phyloP scores from a whole-genome alignment of 257 asterid species.

The Euphrasia confusa region DNA sequence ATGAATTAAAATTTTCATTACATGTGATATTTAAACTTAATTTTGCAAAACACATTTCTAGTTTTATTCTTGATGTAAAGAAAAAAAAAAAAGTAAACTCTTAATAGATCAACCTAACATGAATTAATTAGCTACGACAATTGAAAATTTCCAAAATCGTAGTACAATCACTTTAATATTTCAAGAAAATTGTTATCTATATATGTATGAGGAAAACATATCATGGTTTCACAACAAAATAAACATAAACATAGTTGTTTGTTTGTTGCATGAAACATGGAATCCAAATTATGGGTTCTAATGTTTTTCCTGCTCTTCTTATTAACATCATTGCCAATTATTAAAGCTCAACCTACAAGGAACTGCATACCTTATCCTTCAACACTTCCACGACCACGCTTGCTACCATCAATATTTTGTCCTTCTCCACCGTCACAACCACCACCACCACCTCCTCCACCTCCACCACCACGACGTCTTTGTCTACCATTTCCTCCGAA shows the following conservation, averaged over 20 bases:
- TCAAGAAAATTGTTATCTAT: neutral
- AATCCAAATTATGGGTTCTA: neutral
- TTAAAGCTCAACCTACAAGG: neutral
- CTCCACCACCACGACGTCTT: neutral
- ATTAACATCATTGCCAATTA: neutral
- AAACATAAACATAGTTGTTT: neutral
- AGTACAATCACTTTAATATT: neutral
- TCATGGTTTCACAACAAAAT: neutral
- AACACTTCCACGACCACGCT: neutral
- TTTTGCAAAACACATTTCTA: too few relatives aligned
- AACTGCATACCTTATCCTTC: slow-evolving; percentile 6
- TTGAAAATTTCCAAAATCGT: neutral
- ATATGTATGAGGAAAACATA: neutral
- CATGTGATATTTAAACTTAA: too few relatives aligned
- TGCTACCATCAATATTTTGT: slow-evolving; percentile 8
- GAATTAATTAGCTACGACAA: neutral
- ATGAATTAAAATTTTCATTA: too few relatives aligned
- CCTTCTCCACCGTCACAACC: neutral
- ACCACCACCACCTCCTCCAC: slow-evolving; percentile 1
- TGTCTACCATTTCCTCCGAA: neutral
- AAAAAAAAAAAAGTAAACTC: neutral
- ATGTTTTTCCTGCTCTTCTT: neutral
- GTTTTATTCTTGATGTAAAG: too few relatives aligned
- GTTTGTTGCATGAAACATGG: neutral
- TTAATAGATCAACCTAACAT: neutral